Conservation (phyloP, 495 filamentous ascomycete species). For the Endocarpon pusillum region DNA sequence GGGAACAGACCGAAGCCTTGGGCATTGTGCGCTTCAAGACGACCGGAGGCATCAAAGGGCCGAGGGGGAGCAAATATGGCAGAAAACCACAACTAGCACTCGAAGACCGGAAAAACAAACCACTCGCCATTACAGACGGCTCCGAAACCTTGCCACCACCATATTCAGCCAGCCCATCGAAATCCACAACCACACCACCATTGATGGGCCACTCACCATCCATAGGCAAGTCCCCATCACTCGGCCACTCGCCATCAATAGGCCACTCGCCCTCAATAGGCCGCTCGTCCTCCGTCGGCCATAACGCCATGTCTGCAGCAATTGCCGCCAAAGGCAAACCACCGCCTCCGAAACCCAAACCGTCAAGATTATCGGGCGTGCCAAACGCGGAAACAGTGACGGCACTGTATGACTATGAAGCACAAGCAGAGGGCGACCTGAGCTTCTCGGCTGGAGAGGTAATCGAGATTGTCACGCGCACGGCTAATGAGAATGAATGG, state of each 20-base stretch:
- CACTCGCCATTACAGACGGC: slow-evolving; percentile 26
- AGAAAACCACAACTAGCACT: slow-evolving; percentile 11
- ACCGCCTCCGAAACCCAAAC: slow-evolving; percentile 86
- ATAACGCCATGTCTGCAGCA: slow-evolving; percentile 38
- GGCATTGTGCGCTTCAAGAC: slow-evolving; percentile 75
- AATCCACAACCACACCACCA: slow-evolving; percentile 1
- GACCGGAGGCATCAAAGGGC: slow-evolving; percentile 41
- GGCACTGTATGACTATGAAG: slow-evolving; percentile 88
- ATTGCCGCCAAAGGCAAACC: slow-evolving; percentile 68
- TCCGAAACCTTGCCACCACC: slow-evolving; percentile 53
- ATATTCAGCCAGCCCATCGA: slow-evolving; percentile 41
- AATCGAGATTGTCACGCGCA: slow-evolving; percentile 73
- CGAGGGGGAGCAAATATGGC: slow-evolving; percentile 32
- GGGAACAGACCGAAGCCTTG: slow-evolving; percentile 67
- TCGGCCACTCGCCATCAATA: slow-evolving; percentile 15
- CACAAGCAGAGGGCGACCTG: slow-evolving; percentile 85
- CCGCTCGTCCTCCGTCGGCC: slow-evolving; percentile 18
- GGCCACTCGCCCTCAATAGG: slow-evolving; percentile 15
- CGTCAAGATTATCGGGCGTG: slow-evolving; percentile 49
- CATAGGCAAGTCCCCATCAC: slow-evolving; percentile 2
- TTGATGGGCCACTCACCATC: neutral
- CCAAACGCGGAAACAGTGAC: slow-evolving; percentile 52
- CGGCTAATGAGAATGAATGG: slow-evolving; percentile 87
- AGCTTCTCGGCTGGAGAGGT: slow-evolving; percentile 80
- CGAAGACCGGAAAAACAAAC: slow-evolving; percentile 20